Conservation (phyloP, 2,329 filamentous ascomycete species). For the Epichloe baconii region DNA sequence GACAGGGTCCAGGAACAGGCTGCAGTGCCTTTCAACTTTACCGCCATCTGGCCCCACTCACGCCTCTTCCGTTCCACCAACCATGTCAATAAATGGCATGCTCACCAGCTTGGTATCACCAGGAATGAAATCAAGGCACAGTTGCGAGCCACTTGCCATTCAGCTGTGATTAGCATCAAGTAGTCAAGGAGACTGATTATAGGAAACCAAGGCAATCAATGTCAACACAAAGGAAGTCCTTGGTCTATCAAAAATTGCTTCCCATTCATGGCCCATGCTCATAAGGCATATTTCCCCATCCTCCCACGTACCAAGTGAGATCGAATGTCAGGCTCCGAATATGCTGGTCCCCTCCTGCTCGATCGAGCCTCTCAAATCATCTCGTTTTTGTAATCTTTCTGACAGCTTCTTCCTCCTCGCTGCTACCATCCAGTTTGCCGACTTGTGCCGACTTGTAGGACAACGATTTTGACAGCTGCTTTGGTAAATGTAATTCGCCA, state of each 20-base stretch:
- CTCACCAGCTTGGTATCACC: not conserved
- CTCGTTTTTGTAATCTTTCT: not conserved
- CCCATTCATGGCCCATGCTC: slow-evolving; percentile 1
- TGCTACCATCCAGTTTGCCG: not conserved
- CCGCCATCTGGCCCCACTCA: not conserved
- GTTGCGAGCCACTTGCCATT: too few relatives aligned
- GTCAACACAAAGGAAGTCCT: not conserved
- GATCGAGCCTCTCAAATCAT: not conserved
- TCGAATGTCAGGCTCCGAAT: not conserved
- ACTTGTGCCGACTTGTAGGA: not conserved
- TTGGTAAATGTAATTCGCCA: not conserved
- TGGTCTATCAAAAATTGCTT: slow-evolving; percentile 1
- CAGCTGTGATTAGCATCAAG: not conserved
- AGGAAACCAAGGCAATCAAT: not conserved
- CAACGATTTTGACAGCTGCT: not conserved
- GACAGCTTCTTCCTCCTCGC: not conserved
- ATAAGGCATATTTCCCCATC: not conserved
- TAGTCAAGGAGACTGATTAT: not conserved
- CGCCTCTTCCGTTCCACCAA: not conserved
- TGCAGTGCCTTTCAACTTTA: not conserved
- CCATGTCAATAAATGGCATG: too few relatives aligned
- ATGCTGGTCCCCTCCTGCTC: not conserved
- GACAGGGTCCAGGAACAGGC: slow-evolving; percentile 4
- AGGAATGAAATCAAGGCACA: too few relatives aligned
- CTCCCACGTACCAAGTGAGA: not conserved